A percentile compares a stretch with the other conserved stretches of the same genome.
Evolutionary conservation across 2,329 filamentous ascomycete species (phyloP).

Genomic region (Penicillium sp.): DNA sequence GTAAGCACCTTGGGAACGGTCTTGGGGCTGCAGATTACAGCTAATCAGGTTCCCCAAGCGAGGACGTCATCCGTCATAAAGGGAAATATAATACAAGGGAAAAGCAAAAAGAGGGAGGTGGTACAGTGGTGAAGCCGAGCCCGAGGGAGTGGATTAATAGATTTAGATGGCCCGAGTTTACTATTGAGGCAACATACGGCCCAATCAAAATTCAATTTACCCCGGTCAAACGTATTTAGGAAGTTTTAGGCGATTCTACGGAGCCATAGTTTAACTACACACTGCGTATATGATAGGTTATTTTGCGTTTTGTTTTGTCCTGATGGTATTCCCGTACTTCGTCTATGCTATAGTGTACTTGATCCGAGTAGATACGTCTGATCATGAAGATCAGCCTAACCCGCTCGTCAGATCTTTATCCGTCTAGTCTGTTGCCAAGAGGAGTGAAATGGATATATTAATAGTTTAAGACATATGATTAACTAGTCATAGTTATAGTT

Average conservation of each 20-base stretch:
- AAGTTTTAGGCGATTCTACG: constrained; percentile 6
- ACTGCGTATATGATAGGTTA: no score
- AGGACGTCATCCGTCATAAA: neutral
- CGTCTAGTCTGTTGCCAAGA: constrained; percentile 24
- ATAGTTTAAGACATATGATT: no score
- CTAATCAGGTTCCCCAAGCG: constrained; percentile 10
- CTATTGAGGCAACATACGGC: neutral
- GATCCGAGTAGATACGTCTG: constrained; percentile 4
- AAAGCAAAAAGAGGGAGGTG: neutral
- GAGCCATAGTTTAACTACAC: no score
- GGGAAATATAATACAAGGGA: neutral
- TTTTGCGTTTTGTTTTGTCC: neutral
- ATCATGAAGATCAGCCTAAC: constrained; percentile 11
- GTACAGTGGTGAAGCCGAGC: neutral
- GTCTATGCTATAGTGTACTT: neutral
- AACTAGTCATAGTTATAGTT: no score
- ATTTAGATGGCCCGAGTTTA: no score
- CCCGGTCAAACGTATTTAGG: constrained; percentile 4
- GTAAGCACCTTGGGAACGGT: constrained; percentile 16
- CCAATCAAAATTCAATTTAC: constrained; percentile 1
- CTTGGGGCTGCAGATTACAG: constrained; percentile 11
- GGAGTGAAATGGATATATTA: neutral
- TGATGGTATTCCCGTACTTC: neutral
- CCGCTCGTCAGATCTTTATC: constrained; percentile 26
- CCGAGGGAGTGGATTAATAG: neutral